A percentile compares a stretch with the other conserved stretches of the same genome.
These are phyloP conservation scores for Schrenkiella parvula DNA, from an alignment of 345 rosid species.

Conservation along the genomic window DNA sequence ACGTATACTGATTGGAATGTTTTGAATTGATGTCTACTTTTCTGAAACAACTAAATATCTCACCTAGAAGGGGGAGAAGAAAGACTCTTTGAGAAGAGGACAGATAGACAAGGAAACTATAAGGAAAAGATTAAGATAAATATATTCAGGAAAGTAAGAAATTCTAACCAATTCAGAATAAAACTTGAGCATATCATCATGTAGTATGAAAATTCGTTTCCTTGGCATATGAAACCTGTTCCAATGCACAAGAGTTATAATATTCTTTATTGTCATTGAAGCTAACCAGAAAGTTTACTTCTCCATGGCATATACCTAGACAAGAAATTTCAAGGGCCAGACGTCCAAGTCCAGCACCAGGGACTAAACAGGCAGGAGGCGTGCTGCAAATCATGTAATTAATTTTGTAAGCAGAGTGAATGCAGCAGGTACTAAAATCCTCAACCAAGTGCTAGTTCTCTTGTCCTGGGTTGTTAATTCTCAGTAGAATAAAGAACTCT, in stretches of 20 bases:
- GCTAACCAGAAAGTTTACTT: neutral
- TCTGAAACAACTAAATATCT: neutral
- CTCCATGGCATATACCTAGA: slow-evolving; percentile 54
- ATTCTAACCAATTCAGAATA: slow-evolving; percentile 83
- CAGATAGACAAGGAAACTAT: neutral
- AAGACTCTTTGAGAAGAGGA: neutral
- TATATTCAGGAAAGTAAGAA: neutral
- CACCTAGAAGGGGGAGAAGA: neutral
- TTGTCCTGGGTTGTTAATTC: neutral
- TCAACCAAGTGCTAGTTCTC: neutral
- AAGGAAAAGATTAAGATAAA: neutral
- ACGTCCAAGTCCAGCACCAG: slow-evolving; percentile 99
- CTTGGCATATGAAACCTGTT: slow-evolving; percentile 96
- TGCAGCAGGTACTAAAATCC: neutral
- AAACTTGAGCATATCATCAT: slow-evolving; percentile 99
- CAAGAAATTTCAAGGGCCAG: slow-evolving; percentile 95
- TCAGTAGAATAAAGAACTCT: neutral
- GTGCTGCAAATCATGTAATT: slow-evolving; percentile 34
- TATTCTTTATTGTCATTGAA: neutral
- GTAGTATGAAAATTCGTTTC: slow-evolving; percentile 98
- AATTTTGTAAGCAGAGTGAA: slow-evolving; percentile 16
- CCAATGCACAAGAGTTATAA: slow-evolving; percentile 20
- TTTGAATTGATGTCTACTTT: neutral
- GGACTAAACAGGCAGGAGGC: slow-evolving; percentile 93
- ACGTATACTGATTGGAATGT: neutral